Evolutionary conservation across 108 stramenopile genomes (phyloP), one percentile per base, ranked within the genome.

Genomic region (Skeletonema grethae): DNA sequence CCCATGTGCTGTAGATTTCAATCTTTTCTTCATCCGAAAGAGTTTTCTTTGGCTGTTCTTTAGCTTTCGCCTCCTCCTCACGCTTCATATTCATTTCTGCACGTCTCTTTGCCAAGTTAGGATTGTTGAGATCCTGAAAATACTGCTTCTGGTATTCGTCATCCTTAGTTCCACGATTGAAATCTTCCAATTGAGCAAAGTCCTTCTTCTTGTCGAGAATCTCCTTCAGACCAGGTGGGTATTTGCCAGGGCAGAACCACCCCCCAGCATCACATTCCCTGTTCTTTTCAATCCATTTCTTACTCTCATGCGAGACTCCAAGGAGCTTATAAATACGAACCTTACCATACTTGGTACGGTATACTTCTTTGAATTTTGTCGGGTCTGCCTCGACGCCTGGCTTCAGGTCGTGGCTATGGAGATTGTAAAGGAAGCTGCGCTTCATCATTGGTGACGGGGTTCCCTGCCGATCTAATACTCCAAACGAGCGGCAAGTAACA

Each of bases 251-350:
- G 78, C 96, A 97, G 80, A 93, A 95, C 94, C 94, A 97, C 48
- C 90, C 86, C 30, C 93, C 93, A 11, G 85, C 84, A 69, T 97
- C 96, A 70, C 96, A 97, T 24, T 78, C 41, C 7, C 86, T 65
- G 77, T 97, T 95, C 57, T 95, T 75, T 41, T 79, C 83, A 3
- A 90, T 91, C 95, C 95, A 97, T 20, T 65, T 75, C 80, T 91
- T 94, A 63, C 88, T 90, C 79, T 93, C 79, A 69, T 87, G 66
- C 20, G 84, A 82, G 5, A 97, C 93, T 35, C 85, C 84, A 57
- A 92, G 53, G 57, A 98, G 92, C 86, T 95, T 96, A 80, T 70
- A 99, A 72, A 99, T 98, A 53, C 98, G 95, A n/a, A 98, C 98
- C 65, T 96, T 96, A 62, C 97, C 97, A 86, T 97, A 97, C 70